phyloP scores from a whole-genome alignment of 2,329 filamentous ascomycete genomes.

The Mariannaea elegans region DNA sequence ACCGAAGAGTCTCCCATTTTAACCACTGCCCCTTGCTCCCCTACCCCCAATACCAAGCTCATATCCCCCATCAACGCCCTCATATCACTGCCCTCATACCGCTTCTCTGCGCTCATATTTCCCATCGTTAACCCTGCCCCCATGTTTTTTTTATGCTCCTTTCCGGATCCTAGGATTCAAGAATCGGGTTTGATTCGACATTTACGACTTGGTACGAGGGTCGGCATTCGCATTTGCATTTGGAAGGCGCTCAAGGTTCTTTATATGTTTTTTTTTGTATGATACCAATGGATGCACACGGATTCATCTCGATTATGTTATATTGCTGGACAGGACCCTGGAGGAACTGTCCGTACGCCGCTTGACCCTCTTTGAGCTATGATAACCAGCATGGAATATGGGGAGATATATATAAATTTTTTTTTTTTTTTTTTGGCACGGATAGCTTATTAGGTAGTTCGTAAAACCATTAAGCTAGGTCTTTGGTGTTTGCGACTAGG shows the following conservation, averaged over 20 bases:
- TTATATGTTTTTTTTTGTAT: background rate
- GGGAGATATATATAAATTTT: background rate
- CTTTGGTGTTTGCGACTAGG: too few species aligned
- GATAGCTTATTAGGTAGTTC: background rate
- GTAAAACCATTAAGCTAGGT: too few species aligned
- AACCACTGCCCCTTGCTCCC: background rate
- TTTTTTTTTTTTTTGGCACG: background rate
- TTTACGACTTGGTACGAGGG: conserved; percentile 13
- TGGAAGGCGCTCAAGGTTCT: conserved; percentile 8
- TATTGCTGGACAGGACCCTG: conserved; percentile 2
- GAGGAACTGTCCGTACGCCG: background rate
- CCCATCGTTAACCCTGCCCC: too few species aligned
- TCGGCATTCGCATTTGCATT: conserved; percentile 10
- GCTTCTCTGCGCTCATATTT: too few species aligned
- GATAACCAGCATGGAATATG: background rate
- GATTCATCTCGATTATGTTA: background rate
- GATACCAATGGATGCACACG: conserved; percentile 5
- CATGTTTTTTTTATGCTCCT: background rate
- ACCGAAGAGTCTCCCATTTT: background rate
- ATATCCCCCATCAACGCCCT: too few species aligned
- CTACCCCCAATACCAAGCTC: too few species aligned
- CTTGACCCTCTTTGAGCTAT: background rate
- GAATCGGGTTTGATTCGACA: conserved; percentile 5
- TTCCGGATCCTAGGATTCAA: background rate
- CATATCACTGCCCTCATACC: too few species aligned